Evolutionary conservation across 2,329 filamentous ascomycete species (phyloP), one percentile per base, ranked within the genome.

Genomic region (Plectosphaerella sp.): DNA sequence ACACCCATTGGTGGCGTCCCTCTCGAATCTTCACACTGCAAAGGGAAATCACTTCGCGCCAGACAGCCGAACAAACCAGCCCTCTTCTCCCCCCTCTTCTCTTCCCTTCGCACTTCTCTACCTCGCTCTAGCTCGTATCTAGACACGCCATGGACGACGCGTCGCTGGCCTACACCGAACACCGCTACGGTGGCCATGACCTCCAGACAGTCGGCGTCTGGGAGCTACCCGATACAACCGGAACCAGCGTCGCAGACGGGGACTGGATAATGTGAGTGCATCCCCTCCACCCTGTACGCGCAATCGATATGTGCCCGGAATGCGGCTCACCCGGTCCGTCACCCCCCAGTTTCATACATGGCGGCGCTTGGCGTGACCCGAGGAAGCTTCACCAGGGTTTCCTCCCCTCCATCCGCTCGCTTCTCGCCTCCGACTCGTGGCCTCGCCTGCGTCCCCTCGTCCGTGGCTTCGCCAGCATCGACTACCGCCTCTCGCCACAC

Each of bases 331-430:
- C 20, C 35, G n/a, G 28, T 28, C 12, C 28, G 10, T 22, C 28
- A 9, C 33, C 14, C 22, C 20, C 14, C 52, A 72, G 74, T 54
- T 84, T 75, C 64, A 75, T 86, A 61, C 83, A 86, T 62, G 83
- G 83, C 57, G 83, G 83, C 56, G 82, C 76, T 54, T 86, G 83
- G 83, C 74, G 82, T 53, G 83, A 86, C 64, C 81, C 82, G 42
- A 67, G 67, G 50, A 71, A 76, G 51, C 71, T 71, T 42, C 70
- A 75, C 25, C 61, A 72, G 49, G 72, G 72, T 52, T 80, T 81
- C 58, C 55, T 64, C 24, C 67, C 76, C 4, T 70, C 73, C 48
- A 70, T 82, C 48, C 63, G 68, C 52, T 61, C 66, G 36, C 65
- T 82, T 53, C 61, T 74, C 45, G 54, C 59, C n/a, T 62, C 59